A percentile compares a stretch with the other conserved stretches of the same genome.
Conservation (phyloP, 768 basidiomycete genomes). For the Gautieria morchelliformis region DNA sequence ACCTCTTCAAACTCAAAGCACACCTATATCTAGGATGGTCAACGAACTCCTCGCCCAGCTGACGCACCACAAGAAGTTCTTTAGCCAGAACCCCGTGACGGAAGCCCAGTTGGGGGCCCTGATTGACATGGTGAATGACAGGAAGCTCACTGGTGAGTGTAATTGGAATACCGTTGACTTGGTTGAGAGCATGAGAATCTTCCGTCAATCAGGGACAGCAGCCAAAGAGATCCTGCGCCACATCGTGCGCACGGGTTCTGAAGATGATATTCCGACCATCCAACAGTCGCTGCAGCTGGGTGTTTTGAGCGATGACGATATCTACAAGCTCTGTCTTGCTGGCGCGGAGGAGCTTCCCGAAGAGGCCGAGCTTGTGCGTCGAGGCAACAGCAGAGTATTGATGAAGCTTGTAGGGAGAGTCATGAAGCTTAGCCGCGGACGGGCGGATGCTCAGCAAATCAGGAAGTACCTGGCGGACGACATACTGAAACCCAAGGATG, state of each 20-base stretch:
- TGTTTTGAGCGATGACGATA: not conserved
- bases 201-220: constrained; percentile 47
- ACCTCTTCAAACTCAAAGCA: not conserved
- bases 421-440: constrained; percentile 73
- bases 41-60: constrained; percentile 83
- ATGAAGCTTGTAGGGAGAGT: constrained; percentile 79
- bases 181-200: constrained; percentile 3
- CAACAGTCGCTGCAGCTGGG: constrained; percentile 13
- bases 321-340: constrained; percentile 38
- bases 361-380: constrained; percentile 54
- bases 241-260: constrained; percentile 26
- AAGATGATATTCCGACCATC: constrained; percentile 30
- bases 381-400: constrained; percentile 67
- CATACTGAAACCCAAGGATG: constrained; percentile 22
- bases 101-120: constrained; percentile 62
- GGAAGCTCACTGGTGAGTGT: constrained; percentile 56
- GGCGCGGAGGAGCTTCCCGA: constrained; percentile 57
- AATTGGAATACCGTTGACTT: not conserved
- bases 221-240: constrained; percentile 38
- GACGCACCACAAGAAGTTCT: constrained; percentile 43
- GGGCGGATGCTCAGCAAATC: constrained; percentile 61
- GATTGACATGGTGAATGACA: constrained; percentile 61
- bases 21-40: constrained; percentile 52
- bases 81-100: constrained; percentile 50
- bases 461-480: constrained; percentile 39